phyloP scores from a whole-genome alignment of 2,329 filamentous ascomycete species.

The Exophiala oligosperma region DNA sequence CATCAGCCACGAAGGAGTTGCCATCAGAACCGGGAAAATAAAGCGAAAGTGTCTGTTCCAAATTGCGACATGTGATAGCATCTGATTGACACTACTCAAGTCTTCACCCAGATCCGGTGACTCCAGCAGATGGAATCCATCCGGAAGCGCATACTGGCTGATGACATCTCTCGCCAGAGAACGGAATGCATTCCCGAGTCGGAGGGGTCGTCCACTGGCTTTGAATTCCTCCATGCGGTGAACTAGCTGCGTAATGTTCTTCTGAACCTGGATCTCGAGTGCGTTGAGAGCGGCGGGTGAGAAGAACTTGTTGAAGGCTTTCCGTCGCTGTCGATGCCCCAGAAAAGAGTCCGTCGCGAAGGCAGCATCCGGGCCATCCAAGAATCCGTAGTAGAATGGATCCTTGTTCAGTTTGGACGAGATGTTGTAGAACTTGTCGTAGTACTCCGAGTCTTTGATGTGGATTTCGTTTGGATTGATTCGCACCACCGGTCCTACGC shows the following conservation, averaged over 20 bases:
- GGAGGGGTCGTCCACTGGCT: neutral
- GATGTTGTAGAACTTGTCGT: conserved; percentile 34
- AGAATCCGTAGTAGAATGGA: conserved; percentile 1
- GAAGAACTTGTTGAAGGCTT: conserved; percentile 25
- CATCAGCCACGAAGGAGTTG: too few relatives aligned
- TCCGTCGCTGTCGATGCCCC: conserved; percentile 23
- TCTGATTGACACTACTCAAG: neutral
- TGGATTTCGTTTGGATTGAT: conserved; percentile 36
- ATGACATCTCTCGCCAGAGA: neutral
- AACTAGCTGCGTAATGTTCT: conserved; percentile 25
- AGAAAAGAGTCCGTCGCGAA: conserved; percentile 25
- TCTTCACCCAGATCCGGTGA: neutral
- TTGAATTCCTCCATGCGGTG: neutral
- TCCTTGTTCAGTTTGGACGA: conserved; percentile 5
- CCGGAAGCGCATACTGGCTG: neutral
- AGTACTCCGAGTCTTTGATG: conserved; percentile 35
- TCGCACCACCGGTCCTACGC: conserved; percentile 32
- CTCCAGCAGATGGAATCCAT: neutral
- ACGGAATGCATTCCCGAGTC: neutral
- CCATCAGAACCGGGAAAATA: neutral
- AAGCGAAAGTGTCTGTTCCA: neutral
- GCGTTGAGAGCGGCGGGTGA: conserved; percentile 19
- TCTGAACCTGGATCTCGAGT: conserved; percentile 26
- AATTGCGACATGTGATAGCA: neutral
- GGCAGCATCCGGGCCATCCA: conserved; percentile 12